These are phyloP conservation scores for Hypoxylon cercidicola DNA, from an alignment of 495 filamentous ascomycete species.

Conservation along the genomic window DNA sequence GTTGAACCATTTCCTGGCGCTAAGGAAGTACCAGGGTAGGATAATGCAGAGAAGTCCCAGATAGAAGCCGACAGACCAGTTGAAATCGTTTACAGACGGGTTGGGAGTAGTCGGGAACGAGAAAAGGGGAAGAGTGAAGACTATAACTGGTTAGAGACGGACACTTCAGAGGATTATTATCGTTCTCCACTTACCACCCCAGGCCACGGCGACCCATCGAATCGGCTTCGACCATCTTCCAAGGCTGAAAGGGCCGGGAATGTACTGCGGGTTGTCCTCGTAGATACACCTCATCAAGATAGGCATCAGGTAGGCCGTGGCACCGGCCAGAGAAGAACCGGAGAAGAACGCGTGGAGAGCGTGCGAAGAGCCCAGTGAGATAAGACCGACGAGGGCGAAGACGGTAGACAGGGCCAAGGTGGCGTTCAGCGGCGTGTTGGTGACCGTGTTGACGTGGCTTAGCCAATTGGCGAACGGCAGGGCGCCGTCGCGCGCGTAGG, in stretches of 20 bases:
- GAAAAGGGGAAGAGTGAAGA: slow-evolving; percentile 14
- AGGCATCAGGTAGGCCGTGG: slow-evolving; percentile 11
- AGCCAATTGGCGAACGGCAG: slow-evolving; percentile 12
- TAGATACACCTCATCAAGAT: slow-evolving; percentile 15
- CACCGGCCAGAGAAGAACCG: slow-evolving; percentile 6
- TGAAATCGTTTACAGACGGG: background rate
- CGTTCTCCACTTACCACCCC: background rate
- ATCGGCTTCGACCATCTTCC: slow-evolving; percentile 10
- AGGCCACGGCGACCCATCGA: slow-evolving; percentile 1
- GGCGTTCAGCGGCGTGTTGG: slow-evolving; percentile 11
- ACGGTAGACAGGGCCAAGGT: slow-evolving; percentile 9
- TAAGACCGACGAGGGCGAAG: slow-evolving; percentile 7
- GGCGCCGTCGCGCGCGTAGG: slow-evolving; percentile 10
- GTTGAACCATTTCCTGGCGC: slow-evolving; percentile 9
- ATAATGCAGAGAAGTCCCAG: slow-evolving; percentile 3
- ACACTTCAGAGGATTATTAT: background rate
- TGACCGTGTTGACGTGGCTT: slow-evolving; percentile 7
- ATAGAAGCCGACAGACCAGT: slow-evolving; percentile 4
- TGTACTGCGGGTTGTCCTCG: slow-evolving; percentile 8
- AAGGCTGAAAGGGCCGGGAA: slow-evolving; percentile 11
- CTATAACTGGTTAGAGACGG: slow-evolving; percentile 5
- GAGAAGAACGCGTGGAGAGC: slow-evolving; percentile 13
- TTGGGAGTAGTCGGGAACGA: slow-evolving; percentile 5
- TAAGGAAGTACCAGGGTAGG: slow-evolving; percentile 11
- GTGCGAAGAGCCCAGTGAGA: slow-evolving; percentile 1